A percentile compares a stretch with the other conserved stretches of the same genome.
These are phyloP conservation scores for Marchantia polymorpha DNA, from an alignment of 225 moss, liverwort and hornwort species.

Conservation along the genomic window DNA sequence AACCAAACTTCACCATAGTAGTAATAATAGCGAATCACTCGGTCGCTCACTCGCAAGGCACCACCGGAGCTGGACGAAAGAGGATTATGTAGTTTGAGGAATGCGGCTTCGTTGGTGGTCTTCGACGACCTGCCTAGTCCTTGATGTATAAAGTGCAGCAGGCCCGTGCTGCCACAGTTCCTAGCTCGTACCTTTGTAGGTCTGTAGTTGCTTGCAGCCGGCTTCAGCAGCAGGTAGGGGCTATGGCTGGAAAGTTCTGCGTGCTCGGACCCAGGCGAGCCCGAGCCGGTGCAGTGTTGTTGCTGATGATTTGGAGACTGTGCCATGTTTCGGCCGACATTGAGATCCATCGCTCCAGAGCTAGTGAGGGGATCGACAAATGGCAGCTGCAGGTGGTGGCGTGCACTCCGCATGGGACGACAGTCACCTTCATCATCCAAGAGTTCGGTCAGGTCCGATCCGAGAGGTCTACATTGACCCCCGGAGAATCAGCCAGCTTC, in stretches of 20 bases:
- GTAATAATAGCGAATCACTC: neutral
- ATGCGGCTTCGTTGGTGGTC: neutral
- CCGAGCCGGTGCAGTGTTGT: neutral
- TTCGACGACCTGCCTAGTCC: neutral
- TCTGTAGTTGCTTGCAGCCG: neutral
- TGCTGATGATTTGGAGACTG: neutral
- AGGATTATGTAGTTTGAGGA: neutral
- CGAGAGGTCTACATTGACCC: neutral
- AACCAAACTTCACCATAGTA: neutral
- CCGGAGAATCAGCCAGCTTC: slow-evolving; percentile 3
- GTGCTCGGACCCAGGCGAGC: neutral
- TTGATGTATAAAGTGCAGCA: neutral
- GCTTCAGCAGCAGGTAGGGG: neutral
- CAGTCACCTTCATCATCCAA: neutral
- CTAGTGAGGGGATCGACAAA: neutral
- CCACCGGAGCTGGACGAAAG: no score
- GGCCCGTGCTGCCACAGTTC: neutral
- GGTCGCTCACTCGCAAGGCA: neutral
- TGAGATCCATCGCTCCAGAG: neutral
- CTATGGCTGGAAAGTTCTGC: neutral
- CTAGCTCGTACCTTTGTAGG: neutral
- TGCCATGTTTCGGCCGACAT: neutral
- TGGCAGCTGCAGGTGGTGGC: neutral
- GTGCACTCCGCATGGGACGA: slow-evolving; percentile 7
- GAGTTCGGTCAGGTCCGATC: slow-evolving; percentile 1